Evolutionary conservation across 176 grass and related monocot species (phyloP).

Genomic region (Tuctoria greenei): DNA sequence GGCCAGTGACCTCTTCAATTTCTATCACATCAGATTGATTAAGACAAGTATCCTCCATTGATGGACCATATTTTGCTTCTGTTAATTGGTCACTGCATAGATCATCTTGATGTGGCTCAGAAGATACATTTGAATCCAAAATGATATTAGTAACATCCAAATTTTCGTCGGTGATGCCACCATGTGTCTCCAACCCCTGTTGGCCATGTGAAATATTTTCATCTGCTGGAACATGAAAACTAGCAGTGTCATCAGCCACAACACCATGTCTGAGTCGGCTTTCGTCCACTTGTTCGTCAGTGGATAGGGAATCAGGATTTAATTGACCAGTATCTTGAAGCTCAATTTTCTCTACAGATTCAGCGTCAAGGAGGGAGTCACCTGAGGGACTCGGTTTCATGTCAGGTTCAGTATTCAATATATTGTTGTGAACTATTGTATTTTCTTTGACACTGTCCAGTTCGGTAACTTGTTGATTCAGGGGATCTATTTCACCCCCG

Average conservation of each 20-base stretch:
- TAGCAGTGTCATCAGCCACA: constrained; percentile 2
- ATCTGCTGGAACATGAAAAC: constrained; percentile 20
- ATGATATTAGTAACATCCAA: constrained; percentile 14
- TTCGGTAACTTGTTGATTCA: constrained; percentile 47
- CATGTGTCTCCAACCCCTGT: constrained; percentile 6
- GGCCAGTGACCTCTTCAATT: constrained; percentile 41
- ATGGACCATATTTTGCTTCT: constrained; percentile 3
- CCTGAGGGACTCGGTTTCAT: constrained; percentile 39
- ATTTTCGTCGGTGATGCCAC: constrained; percentile 28
- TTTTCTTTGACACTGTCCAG: constrained; percentile 28
- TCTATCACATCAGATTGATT: constrained; percentile 12
- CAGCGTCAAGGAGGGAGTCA: constrained; percentile 37
- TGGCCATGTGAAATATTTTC: constrained; percentile 38
- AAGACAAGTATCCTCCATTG: constrained; percentile 15
- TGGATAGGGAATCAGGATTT: constrained; percentile 16
- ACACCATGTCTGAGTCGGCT: neutral
- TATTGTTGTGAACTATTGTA: constrained; percentile 35
- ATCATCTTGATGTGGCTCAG: constrained; percentile 7
- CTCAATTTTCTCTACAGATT: constrained; percentile 47
- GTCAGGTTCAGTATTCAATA: constrained; percentile 15
- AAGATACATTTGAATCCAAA: constrained; percentile 15
- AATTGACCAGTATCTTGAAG: constrained; percentile 41
- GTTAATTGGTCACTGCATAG: constrained; percentile 8
- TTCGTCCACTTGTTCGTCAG: constrained; percentile 35
- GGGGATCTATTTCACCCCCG: constrained; percentile 33